Percentiles rank a stretch among this genome's conserved stretches.
Conservation (phyloP, 805 yeast genomes). For the Saccharomycopsis guyanensis region DNA sequence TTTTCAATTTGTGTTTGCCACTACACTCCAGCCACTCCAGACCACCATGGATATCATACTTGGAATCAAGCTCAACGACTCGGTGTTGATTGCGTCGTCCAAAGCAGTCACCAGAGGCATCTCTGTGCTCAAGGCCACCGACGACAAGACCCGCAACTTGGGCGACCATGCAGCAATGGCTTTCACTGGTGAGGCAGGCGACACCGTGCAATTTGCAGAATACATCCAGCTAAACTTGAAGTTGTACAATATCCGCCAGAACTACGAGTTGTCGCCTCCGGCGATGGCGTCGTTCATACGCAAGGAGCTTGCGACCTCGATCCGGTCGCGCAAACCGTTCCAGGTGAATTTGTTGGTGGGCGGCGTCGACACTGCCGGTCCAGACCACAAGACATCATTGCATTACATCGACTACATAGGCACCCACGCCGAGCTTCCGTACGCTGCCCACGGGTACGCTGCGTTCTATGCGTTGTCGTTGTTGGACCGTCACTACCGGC, state of each 20-base stretch:
- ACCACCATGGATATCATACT: conserved; percentile 91
- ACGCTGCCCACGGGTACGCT: conserved; percentile 98
- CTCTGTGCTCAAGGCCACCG: conserved; percentile 67
- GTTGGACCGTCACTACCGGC: conserved; percentile 81
- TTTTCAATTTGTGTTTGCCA: no score
- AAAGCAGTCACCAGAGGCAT: conserved; percentile 90
- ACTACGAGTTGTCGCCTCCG: conserved; percentile 69
- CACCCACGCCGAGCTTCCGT: conserved; percentile 82
- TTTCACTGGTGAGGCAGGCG: conserved; percentile 94
- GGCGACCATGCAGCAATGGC: conserved; percentile 78
- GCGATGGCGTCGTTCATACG: conserved; percentile 87
- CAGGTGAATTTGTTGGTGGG: conserved; percentile 89
- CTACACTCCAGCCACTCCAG: no score
- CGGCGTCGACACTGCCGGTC: conserved; percentile 59
- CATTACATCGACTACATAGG: conserved; percentile 94
- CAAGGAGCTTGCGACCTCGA: conserved; percentile 75
- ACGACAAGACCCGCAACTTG: conserved; percentile 71
- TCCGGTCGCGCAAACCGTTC: conserved; percentile 92
- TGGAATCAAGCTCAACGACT: conserved; percentile 76
- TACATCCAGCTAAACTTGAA: conserved; percentile 89
- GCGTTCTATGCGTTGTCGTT: conserved; percentile 88
- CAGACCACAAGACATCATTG: conserved; percentile 43
- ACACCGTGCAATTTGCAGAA: conserved; percentile 92
- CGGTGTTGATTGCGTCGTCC: conserved; percentile 87
- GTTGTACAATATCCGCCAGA: conserved; percentile 79